Conservation (phyloP, 352 stramenopile genomes). For the Pythium grandisporangium region DNA sequence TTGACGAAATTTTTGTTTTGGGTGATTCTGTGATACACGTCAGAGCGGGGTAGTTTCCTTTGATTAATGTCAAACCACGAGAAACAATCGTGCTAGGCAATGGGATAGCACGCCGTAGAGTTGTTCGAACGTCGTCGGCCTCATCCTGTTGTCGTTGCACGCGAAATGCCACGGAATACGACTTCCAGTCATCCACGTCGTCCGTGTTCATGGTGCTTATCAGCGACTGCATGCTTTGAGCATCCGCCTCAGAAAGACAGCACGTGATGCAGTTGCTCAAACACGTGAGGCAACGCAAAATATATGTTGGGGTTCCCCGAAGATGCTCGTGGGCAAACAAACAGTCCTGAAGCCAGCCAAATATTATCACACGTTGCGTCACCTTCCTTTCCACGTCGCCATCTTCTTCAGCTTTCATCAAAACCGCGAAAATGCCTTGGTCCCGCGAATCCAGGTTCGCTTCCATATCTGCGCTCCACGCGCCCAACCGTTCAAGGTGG, state of each 20-base stretch:
- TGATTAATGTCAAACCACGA: slow-evolving; percentile 2
- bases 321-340: slow-evolving; percentile 29
- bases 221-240: slow-evolving; percentile 13
- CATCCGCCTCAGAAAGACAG: slow-evolving; percentile 31
- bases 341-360: slow-evolving; percentile 43
- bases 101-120: background rate
- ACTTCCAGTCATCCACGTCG: slow-evolving; percentile 16
- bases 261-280: slow-evolving; percentile 37
- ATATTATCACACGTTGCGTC: slow-evolving; percentile 26
- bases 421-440: slow-evolving; percentile 42
- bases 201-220: slow-evolving; percentile 11
- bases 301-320: slow-evolving; percentile 56
- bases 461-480: slow-evolving; percentile 37
- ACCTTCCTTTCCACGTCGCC: background rate
- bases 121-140: slow-evolving; percentile 5
- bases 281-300: slow-evolving; percentile 55
- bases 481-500: slow-evolving; percentile 21
- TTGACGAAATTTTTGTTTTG: background rate
- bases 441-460: slow-evolving; percentile 21
- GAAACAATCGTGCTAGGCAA: background rate
- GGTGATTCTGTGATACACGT: background rate
- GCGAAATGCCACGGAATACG: slow-evolving; percentile 23
- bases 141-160: slow-evolving; percentile 16
- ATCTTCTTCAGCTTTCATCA: slow-evolving; percentile 10
- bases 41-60: slow-evolving; percentile 1